phyloP scores from a whole-genome alignment of 345 rosid genomes.

The Eutrema japonicum region DNA sequence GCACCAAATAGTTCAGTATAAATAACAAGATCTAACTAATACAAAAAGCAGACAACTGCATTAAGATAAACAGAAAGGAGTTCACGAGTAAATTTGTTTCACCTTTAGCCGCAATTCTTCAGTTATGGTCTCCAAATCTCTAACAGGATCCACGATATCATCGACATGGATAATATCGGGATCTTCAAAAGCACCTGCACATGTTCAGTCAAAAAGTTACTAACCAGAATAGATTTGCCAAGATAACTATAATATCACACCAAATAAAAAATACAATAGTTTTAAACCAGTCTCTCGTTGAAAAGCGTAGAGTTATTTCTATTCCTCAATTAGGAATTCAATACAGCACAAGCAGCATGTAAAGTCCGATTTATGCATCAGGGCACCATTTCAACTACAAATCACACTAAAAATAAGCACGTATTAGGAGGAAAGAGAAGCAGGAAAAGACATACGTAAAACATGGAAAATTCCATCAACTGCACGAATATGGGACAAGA shows the following conservation, averaged over 20 bases:
- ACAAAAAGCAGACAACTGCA: background rate
- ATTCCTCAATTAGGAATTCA: conserved; percentile 1
- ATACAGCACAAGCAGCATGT: background rate
- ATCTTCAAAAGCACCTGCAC: conserved; percentile 94
- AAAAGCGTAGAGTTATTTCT: background rate
- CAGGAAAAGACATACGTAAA: conserved; percentile 58
- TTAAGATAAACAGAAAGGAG: background rate
- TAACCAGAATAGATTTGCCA: background rate
- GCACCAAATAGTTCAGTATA: conserved; percentile 20
- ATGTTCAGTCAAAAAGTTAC: conserved; percentile 20
- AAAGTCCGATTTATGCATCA: background rate
- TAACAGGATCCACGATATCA: conserved; percentile 89
- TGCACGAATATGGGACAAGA: conserved; percentile 96
- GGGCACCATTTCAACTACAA: conserved; percentile 10
- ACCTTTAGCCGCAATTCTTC: conserved; percentile 91
- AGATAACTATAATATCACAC: no score
- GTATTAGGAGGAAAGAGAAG: background rate
- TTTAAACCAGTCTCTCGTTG: background rate
- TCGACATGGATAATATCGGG: conserved; percentile 95
- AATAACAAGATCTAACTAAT: conserved; percentile 3
- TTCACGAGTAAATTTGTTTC: background rate
- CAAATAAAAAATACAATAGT: background rate
- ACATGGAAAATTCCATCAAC: conserved; percentile 99
- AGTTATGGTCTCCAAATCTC: conserved; percentile 87
- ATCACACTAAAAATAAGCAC: background rate